Evolutionary conservation across 805 yeast species (phyloP), one percentile per base, ranked within the genome.

Genomic region (Wickerhamiella musiphila): DNA sequence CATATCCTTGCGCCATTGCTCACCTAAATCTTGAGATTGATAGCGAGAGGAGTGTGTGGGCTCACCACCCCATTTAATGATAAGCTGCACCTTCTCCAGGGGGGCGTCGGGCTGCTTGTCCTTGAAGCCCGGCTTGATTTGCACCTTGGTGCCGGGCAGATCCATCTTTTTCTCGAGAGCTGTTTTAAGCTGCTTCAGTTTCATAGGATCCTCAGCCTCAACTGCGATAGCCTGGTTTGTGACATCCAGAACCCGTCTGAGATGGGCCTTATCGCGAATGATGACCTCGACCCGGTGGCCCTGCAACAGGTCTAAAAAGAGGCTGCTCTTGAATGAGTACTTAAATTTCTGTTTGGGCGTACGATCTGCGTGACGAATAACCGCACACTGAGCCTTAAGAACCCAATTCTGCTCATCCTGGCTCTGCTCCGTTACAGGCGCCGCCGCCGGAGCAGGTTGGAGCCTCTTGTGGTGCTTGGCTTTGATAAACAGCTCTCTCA

Each of bases 21-120:
- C 96, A 33, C 98, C 99, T 13, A 90, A 69, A 54, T 90, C 99
- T 18, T 75, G 68, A 1, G 94, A 93, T 57, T 90, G 99, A 52
- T 82, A 78, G 40, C 75, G 69, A 2, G 96, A 95, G 8, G 95
- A 83, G 53, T 90, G 99, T 1, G 99, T 90, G 5, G 98, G 95
- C 54, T 90, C 99, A 41, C 99, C 99, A 46, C 98, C 98, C 98
- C 98, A 90, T 53, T 90, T 90, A 46, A 90, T 62, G 39, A 90
- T 92, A 40, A 90, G 73, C 54, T 90, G 98, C 16, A 86, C 95
- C 51, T 90, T 90, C 42, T 86, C 95, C 14, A 90, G 90, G 21
- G 74, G 72, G 9, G 45, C 51, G 11, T 10, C 61, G 57, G 45
- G 67, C 66, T 43, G 46, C 40, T 44, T 43, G 33, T 43, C 44